phyloP scores from a whole-genome alignment of 441 rosid species.

The Flueggea neowawraea region DNA sequence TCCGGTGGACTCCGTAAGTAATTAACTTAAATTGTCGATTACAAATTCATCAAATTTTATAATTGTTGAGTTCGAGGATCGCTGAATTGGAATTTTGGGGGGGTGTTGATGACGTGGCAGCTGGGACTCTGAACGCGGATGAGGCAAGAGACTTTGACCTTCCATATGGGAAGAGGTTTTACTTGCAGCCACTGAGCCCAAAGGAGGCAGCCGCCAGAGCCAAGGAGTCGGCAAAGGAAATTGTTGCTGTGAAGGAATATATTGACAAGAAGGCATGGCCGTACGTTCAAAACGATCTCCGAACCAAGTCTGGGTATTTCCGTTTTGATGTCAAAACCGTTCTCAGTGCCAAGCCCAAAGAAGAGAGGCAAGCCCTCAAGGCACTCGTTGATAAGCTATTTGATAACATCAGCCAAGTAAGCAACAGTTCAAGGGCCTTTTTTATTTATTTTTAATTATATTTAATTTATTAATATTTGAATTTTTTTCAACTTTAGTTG shows the following conservation, averaged over 20 bases:
- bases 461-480: not conserved
- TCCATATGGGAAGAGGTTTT: constrained; percentile 66
- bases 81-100: not conserved
- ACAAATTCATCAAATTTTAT: no score
- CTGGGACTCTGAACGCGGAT: constrained; percentile 90
- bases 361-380: constrained; percentile 64
- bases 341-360: constrained; percentile 69
- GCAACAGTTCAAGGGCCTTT: not conserved
- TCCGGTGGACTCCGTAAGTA: constrained; percentile 95
- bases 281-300: constrained; percentile 82
- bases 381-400: constrained; percentile 86
- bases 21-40: not conserved
- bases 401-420: constrained; percentile 59
- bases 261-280: constrained; percentile 99
- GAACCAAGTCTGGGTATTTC: constrained; percentile 65
- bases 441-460: not conserved
- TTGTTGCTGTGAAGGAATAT: constrained; percentile 58
- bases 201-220: constrained; percentile 71
- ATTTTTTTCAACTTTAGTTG: constrained; percentile 32
- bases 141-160: constrained; percentile 67
- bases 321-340: constrained; percentile 92
- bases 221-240: constrained; percentile 92
- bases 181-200: constrained; percentile 67
- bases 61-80: no score
- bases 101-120: constrained; percentile 33